Evolutionary conservation across 495 filamentous ascomycete genomes (phyloP).

Genomic region (Hypoxylon fuscum): DNA sequence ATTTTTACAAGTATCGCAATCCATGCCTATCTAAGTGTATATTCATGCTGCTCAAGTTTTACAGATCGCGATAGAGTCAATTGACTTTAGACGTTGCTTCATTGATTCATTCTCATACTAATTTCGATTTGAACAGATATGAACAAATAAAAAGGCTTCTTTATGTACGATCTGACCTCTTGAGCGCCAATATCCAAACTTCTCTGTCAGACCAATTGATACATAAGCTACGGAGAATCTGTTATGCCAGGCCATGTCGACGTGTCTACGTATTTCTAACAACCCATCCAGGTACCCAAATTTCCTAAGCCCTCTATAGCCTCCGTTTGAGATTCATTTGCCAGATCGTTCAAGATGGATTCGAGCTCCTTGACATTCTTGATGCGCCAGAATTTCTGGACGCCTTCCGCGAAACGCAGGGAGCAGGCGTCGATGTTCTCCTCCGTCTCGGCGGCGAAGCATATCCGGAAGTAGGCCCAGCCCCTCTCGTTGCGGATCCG

Average conservation of each 20-base stretch:
- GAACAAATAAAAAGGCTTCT: not conserved
- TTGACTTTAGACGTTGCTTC: not conserved
- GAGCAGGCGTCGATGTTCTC: constrained; percentile 69
- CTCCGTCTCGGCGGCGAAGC: constrained; percentile 83
- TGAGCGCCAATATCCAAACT: not conserved
- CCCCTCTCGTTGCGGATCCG: constrained; percentile 61
- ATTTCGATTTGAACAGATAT: not conserved
- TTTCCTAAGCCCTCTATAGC: constrained; percentile 27
- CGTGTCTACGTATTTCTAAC: constrained; percentile 28
- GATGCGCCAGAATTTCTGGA: constrained; percentile 77
- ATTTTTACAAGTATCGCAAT: no score
- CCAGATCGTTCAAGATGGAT: constrained; percentile 46
- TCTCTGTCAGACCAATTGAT: not conserved
- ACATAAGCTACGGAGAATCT: not conserved
- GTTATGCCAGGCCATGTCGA: not conserved
- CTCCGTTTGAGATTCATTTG: constrained; percentile 3
- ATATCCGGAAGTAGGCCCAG: constrained; percentile 77
- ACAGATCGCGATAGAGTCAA: no score
- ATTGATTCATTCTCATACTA: constrained; percentile 5
- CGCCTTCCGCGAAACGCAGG: constrained; percentile 70
- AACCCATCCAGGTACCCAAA: constrained; percentile 45
- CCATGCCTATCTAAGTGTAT: no score
- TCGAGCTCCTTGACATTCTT: constrained; percentile 73
- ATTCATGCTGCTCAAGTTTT: no score
- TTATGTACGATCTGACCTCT: constrained; percentile 1